These are phyloP conservation scores for Fusarium caatingaense DNA, from an alignment of 2,329 filamentous ascomycete genomes.

Conservation along the genomic window DNA sequence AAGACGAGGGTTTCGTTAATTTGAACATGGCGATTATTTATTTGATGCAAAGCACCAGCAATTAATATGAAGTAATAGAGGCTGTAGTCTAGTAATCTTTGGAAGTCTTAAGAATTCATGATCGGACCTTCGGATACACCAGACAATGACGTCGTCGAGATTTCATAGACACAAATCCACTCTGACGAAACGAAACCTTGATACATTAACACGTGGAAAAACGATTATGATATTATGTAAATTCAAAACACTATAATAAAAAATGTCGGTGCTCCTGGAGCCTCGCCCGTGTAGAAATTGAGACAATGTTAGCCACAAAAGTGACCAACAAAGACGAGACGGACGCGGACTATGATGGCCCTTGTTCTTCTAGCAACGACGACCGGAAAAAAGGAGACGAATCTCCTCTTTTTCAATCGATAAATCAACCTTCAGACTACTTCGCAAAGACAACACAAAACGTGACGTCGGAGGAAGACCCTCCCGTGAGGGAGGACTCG, in stretches of 20 bases:
- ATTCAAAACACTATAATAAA: background rate
- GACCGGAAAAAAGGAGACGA: slow-evolving; percentile 14
- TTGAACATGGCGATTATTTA: slow-evolving; percentile 19
- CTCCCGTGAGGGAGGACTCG: slow-evolving; percentile 51
- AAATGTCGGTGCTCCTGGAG: slow-evolving; percentile 63
- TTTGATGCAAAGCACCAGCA: background rate
- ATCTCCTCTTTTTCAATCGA: background rate
- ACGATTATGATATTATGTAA: background rate
- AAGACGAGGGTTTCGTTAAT: slow-evolving; percentile 5
- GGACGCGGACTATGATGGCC: slow-evolving; percentile 67
- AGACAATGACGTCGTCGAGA: slow-evolving; percentile 37
- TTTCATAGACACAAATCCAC: slow-evolving; percentile 25
- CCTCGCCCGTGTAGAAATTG: slow-evolving; percentile 59
- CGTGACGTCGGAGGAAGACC: slow-evolving; percentile 51
- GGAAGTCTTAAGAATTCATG: slow-evolving; percentile 8
- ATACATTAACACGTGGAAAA: slow-evolving; percentile 17
- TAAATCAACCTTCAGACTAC: slow-evolving; percentile 50
- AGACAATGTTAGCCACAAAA: slow-evolving; percentile 33
- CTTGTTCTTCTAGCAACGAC: slow-evolving; percentile 59
- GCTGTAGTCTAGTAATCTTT: background rate
- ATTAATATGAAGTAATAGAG: background rate
- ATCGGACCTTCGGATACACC: background rate
- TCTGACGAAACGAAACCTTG: slow-evolving; percentile 36
- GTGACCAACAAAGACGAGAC: slow-evolving; percentile 46
- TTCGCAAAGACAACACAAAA: slow-evolving; percentile 53